phyloP scores from a whole-genome alignment of 129 eudicot genomes.

The Flaveria sonorensis region DNA sequence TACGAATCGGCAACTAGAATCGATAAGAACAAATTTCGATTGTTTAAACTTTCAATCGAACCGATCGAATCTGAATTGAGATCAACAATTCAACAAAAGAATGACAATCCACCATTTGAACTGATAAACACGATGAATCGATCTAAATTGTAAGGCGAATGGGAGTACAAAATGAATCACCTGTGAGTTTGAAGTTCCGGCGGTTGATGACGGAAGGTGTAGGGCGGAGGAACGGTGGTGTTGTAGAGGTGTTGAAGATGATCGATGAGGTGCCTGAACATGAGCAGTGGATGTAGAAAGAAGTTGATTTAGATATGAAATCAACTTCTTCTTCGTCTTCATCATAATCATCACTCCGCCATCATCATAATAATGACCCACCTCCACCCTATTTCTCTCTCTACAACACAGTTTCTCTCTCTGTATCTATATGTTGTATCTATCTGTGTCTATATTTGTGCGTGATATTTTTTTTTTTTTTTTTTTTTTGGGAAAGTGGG shows the following conservation, averaged over 20 bases:
- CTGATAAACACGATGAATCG: neutral
- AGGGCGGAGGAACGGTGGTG: slow-evolving; percentile 31
- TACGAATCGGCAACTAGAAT: neutral
- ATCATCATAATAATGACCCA: slow-evolving; percentile 34
- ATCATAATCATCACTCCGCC: slow-evolving; percentile 26
- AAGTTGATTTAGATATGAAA: neutral
- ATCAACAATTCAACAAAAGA: slow-evolving; percentile 6
- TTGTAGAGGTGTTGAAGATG: slow-evolving; percentile 49
- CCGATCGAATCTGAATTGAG: slow-evolving; percentile 3
- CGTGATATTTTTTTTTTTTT: neutral
- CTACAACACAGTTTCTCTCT: slow-evolving; percentile 15
- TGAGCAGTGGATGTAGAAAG: slow-evolving; percentile 40
- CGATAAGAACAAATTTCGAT: neutral
- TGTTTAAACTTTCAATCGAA: neutral
- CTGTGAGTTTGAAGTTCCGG: slow-evolving; percentile 30
- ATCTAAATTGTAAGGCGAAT: slow-evolving; percentile 12
- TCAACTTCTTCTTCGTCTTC: slow-evolving; percentile 21
- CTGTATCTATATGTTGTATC: slow-evolving; percentile 22
- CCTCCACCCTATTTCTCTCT: slow-evolving; percentile 20
- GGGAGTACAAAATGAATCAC: slow-evolving; percentile 23
- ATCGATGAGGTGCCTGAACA: slow-evolving; percentile 71
- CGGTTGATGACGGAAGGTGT: slow-evolving; percentile 33
- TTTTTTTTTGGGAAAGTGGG: slow-evolving; percentile 14
- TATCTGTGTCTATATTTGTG: slow-evolving; percentile 3
- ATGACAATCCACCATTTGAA: too few species aligned